phyloP scores from a whole-genome alignment of 2,329 filamentous ascomycete species.

The Fusarium buharicum region DNA sequence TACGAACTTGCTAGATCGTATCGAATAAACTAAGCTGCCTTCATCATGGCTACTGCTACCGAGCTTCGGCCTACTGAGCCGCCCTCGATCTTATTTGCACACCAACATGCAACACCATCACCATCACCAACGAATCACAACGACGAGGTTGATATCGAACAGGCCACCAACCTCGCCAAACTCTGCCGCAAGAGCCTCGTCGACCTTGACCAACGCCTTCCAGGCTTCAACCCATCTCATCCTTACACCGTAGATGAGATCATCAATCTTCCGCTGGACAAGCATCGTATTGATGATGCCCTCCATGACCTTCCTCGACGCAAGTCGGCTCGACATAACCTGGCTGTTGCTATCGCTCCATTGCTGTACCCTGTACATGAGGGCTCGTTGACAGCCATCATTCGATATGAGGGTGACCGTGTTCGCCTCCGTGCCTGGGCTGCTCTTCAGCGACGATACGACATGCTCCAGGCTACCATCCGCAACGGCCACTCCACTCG shows the following conservation, averaged over 20 bases:
- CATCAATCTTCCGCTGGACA: conserved; percentile 48
- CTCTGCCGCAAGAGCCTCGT: conserved; percentile 47
- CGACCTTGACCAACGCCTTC: conserved; percentile 42
- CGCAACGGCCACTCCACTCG: conserved; percentile 46
- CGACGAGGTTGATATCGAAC: conserved; percentile 39
- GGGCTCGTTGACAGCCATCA: conserved; percentile 51
- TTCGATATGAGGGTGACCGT: conserved; percentile 52
- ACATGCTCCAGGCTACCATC: conserved; percentile 48
- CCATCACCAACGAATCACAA: not conserved
- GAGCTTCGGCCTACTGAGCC: conserved; percentile 42
- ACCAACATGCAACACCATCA: conserved; percentile 1
- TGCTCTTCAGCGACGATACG: conserved; percentile 51
- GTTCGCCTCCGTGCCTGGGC: conserved; percentile 52
- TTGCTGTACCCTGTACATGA: conserved; percentile 51
- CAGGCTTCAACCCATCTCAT: conserved; percentile 45
- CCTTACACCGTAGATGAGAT: conserved; percentile 52
- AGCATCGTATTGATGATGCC: conserved; percentile 46
- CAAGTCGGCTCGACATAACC: conserved; percentile 47
- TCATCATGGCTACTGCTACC: conserved; percentile 49
- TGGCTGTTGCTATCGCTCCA: conserved; percentile 48
- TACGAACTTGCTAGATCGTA: not conserved
- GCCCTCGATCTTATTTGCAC: conserved; percentile 17
- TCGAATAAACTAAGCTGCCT: not conserved
- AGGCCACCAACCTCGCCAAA: conserved; percentile 45
- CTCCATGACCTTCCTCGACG: conserved; percentile 51